A percentile compares a stretch with the other conserved stretches of the same genome.
phyloP scores from a whole-genome alignment of 495 filamentous ascomycete species.

The Xylaria venustula region DNA sequence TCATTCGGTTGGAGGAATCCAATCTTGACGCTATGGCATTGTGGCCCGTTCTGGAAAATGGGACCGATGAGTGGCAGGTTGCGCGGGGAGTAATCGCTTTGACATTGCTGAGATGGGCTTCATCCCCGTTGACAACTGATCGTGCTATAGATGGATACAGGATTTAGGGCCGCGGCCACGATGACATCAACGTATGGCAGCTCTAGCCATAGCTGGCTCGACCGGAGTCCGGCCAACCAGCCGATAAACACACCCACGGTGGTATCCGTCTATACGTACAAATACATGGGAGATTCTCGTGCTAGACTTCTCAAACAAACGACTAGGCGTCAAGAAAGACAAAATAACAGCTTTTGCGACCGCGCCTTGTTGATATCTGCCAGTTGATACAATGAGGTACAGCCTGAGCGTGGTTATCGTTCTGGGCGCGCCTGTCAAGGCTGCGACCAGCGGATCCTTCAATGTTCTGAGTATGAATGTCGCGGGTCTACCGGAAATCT shows the following conservation, averaged over 20 bases:
- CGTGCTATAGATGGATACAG: neutral
- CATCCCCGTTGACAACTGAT: neutral
- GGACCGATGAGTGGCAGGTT: conserved; percentile 5
- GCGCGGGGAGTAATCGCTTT: neutral
- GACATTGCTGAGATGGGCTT: neutral
- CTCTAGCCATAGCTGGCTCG: neutral
- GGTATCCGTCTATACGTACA: neutral
- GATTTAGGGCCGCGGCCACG: neutral
- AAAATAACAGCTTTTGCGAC: neutral
- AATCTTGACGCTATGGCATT: neutral
- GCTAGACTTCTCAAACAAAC: neutral
- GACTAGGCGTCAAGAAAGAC: neutral
- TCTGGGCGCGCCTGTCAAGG: neutral
- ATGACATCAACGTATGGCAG: neutral
- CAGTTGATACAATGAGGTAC: neutral
- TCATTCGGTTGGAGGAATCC: neutral
- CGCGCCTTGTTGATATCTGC: neutral
- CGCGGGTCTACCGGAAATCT: conserved; percentile 55
- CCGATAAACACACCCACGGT: neutral
- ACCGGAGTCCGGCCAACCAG: neutral
- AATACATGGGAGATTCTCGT: neutral
- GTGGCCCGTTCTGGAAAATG: conserved; percentile 1
- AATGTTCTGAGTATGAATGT: conserved; percentile 59
- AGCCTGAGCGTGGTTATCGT: neutral
- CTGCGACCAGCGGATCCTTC: conserved; percentile 38